Evolutionary conservation across 2,329 filamentous ascomycete species (phyloP).

Genomic region (Penicillium freii): DNA sequence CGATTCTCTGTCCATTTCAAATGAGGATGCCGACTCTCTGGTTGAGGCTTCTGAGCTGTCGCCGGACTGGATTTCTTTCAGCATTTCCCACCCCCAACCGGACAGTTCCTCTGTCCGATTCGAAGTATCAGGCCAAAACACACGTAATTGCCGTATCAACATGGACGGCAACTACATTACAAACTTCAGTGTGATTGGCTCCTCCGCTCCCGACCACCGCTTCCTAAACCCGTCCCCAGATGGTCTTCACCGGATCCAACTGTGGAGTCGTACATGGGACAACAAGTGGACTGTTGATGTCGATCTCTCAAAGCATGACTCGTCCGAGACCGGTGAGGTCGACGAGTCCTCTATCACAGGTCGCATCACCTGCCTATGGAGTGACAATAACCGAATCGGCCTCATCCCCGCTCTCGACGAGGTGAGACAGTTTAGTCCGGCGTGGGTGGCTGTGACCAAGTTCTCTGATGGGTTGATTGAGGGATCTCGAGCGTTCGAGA

Average conservation of each 20-base stretch:
- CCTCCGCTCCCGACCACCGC: constrained; percentile 59
- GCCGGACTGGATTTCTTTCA: constrained; percentile 67
- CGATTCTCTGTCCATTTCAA: constrained; percentile 15
- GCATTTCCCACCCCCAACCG: constrained; percentile 48
- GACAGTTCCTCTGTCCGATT: constrained; percentile 57
- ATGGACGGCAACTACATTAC: constrained; percentile 65
- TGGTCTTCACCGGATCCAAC: constrained; percentile 66
- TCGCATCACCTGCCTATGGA: constrained; percentile 77
- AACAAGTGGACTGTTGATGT: constrained; percentile 74
- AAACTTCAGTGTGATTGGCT: constrained; percentile 63
- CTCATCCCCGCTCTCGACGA: constrained; percentile 83
- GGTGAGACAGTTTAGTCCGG: constrained; percentile 69
- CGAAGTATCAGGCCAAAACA: constrained; percentile 68
- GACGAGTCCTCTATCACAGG: constrained; percentile 54
- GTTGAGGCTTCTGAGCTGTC: constrained; percentile 34
- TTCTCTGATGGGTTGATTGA: constrained; percentile 75
- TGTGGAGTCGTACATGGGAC: constrained; percentile 82
- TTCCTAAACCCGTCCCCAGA: constrained; percentile 63
- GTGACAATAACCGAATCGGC: constrained; percentile 71
- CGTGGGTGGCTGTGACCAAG: constrained; percentile 78
- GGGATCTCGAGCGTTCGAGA: constrained; percentile 66
- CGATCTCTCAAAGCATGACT: constrained; percentile 43
- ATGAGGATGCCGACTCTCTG: neutral
- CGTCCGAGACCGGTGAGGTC: constrained; percentile 33
- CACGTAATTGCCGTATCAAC: constrained; percentile 71